Evolutionary conservation across 192 early-diverging fungal genomes (phyloP).

Genomic region (Lobosporangium transversale): DNA sequence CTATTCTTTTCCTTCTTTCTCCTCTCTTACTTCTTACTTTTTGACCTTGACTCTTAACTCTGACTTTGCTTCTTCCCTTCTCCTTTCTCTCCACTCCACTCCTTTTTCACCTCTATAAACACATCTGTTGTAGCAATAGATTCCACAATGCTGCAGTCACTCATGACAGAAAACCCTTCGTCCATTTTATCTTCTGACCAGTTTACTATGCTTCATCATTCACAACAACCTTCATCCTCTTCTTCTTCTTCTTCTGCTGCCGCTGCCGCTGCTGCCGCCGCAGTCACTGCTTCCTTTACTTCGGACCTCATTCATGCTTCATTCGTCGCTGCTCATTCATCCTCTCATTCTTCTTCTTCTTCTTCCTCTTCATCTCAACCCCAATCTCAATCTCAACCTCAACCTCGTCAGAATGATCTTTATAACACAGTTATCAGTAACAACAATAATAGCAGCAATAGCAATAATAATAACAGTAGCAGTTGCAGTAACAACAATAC

Average conservation of each 20-base stretch:
- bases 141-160: constrained; percentile 27
- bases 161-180: constrained; percentile 33
- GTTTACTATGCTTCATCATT: constrained; percentile 22
- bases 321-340: constrained; percentile 14
- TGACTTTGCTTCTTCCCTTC: background rate
- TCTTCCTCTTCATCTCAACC: too few species aligned
- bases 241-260: too few species aligned
- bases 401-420: background rate
- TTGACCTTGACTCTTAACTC: background rate
- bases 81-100: background rate
- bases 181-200: constrained; percentile 20
- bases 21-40: background rate
- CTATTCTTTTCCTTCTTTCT: background rate
- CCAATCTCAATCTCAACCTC: constrained; percentile 2
- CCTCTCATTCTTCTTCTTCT: too few species aligned
- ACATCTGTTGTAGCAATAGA: background rate
- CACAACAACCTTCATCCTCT: background rate
- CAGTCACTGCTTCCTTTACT: constrained; percentile 17
- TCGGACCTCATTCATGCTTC: constrained; percentile 46
- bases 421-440: too few species aligned
- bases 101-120: background rate
- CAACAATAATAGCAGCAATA: too few species aligned
- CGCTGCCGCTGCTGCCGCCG: too few species aligned
- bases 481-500: constrained; percentile 1
- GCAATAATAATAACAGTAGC: background rate